A percentile compares a stretch with the other conserved stretches of the same genome.
Conservation (phyloP, 2,329 filamentous ascomycete species). For the Calonectria naviculata region DNA sequence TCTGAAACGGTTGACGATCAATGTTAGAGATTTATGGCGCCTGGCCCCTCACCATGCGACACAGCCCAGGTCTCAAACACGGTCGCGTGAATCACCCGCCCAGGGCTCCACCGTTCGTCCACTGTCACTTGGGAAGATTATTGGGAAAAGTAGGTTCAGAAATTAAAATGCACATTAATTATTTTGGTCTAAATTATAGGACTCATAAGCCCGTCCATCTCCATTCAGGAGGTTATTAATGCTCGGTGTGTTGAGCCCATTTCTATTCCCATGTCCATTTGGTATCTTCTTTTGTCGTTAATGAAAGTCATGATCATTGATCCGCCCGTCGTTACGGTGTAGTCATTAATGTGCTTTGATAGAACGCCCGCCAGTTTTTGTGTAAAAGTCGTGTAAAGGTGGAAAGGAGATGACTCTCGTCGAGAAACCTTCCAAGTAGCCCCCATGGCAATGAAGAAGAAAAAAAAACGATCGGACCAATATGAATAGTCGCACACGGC, state of each 20-base stretch:
- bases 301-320: conserved; percentile 41
- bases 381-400: conserved; percentile 16
- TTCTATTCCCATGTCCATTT: neutral
- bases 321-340: conserved; percentile 38
- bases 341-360: conserved; percentile 32
- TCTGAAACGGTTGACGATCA: too few relatives aligned
- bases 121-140: neutral
- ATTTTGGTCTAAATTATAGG: conserved; percentile 4
- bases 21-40: neutral
- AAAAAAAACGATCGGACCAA: neutral
- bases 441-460: neutral
- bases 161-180: conserved; percentile 13
- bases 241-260: neutral
- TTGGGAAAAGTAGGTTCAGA: too few relatives aligned
- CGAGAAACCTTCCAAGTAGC: neutral
- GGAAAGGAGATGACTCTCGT: neutral
- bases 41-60: neutral
- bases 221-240: neutral
- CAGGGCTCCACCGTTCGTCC: neutral
- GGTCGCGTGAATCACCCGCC: neutral
- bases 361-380: conserved; percentile 31
- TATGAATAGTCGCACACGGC: neutral
- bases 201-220: neutral
- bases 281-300: conserved; percentile 14
- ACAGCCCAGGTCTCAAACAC: neutral